Base-by-base conservation (phyloP, 768 basidiomycete genomes). In the Leccinum broughii region DNA sequence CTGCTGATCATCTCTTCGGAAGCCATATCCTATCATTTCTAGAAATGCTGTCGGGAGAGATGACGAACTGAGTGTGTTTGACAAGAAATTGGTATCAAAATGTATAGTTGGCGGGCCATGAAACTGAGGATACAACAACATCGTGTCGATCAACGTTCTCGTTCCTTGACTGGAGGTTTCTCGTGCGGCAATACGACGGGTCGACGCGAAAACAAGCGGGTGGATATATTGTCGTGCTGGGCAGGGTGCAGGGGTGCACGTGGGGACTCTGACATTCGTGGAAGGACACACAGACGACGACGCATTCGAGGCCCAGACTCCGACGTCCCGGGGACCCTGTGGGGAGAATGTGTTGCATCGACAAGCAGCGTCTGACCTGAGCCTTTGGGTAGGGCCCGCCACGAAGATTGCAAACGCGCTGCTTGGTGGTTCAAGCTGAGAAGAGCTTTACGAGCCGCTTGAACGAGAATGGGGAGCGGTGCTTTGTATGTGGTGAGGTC, bases 391-490 rank as follows among this genome's bases (percentile, higher is more conserved):
- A n/a, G 6, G 35, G 17, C 37, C 30, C 61, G 54, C 73, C 67
- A 68, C 20, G 61, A 58, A 6, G 58, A 57, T 28, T 66, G 63
- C 15, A 65, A 11, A 26, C 54, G 63, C 6, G 3, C 55, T 1
- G 63, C 51, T 24, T 68, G 62, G 0, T 32, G 55, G 5, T 37
- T 35, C 14, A 73, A 28, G 35, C 48, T 56, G 14, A 59, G 34
- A 3, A 73, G 58, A 1, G 66, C 73, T 26, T 44, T 60, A 41
- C 70, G 70, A 17, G 75, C 60, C n/a, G 55, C 30, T 13, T 56
- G 57, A n/a, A 75, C 51, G 34, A 75, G 63, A 26, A 59, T 62
- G 2, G 67, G 62, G 2, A 74, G 58, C 11, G 72, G 68, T 41
- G 56, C 64, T 51, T 41, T 73, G 53, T 72, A 75, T 1, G 65